A percentile compares a stretch with the other conserved stretches of the same genome.
These are phyloP conservation scores for Sanghuangporus sanghuang DNA, from an alignment of 1,284 basidiomycete genomes.

Conservation along the genomic window DNA sequence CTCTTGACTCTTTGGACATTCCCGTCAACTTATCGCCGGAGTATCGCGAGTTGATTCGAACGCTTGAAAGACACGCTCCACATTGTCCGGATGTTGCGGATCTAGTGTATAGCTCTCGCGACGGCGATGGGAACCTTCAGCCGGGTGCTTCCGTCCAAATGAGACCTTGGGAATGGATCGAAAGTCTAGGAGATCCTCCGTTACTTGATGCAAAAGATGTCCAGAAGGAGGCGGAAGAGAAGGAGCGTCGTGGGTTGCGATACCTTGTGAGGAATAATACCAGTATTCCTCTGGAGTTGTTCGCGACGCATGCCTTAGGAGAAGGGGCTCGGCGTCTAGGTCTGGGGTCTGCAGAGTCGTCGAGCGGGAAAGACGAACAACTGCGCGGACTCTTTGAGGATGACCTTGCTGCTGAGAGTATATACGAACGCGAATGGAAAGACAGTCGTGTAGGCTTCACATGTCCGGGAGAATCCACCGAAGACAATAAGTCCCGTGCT, in stretches of 20 bases:
- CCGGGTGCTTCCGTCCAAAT: constrained; percentile 54
- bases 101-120: constrained; percentile 52
- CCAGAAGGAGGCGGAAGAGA: constrained; percentile 36
- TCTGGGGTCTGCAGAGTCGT: constrained; percentile 29
- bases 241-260: constrained; percentile 29
- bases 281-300: constrained; percentile 69
- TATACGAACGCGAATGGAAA: constrained; percentile 71
- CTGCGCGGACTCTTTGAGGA: constrained; percentile 60
- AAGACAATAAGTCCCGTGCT: neutral
- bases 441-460: constrained; percentile 31
- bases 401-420: constrained; percentile 50
- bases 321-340: constrained; percentile 32
- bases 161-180: constrained; percentile 82
- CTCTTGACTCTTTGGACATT: constrained; percentile 43
- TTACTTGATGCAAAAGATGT: constrained; percentile 36
- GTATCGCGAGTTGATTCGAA: constrained; percentile 48
- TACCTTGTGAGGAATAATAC: constrained; percentile 55
- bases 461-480: neutral
- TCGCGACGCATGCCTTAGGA: constrained; percentile 57
- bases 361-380: constrained; percentile 26
- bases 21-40: constrained; percentile 52
- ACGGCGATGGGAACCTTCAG: constrained; percentile 44
- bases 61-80: constrained; percentile 51
- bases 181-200: constrained; percentile 61
- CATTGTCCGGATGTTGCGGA: constrained; percentile 46